Conservation (phyloP, 495 filamentous ascomycete genomes). For the Xylaria intraflava region DNA sequence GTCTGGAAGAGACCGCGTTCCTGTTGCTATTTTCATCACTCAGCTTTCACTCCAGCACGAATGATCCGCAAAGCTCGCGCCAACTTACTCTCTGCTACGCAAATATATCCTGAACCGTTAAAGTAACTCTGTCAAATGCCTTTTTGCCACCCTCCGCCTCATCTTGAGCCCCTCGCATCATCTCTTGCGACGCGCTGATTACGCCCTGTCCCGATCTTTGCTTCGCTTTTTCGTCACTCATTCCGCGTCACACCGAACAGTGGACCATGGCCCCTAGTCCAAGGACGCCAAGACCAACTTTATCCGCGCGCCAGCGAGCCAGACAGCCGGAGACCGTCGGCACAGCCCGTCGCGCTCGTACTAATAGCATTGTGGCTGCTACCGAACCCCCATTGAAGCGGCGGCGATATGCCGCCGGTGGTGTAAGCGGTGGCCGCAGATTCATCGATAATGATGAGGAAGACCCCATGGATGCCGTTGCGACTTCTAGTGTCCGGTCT, state of each 20-base stretch:
- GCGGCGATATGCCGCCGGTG: conserved; percentile 64
- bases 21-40: neutral
- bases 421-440: conserved; percentile 71
- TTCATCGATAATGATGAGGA: conserved; percentile 60
- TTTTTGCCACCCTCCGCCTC: conserved; percentile 21
- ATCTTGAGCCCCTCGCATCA: conserved; percentile 26
- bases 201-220: conserved; percentile 2
- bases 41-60: conserved; percentile 2
- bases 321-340: conserved; percentile 36
- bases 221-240: conserved; percentile 22
- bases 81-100: neutral
- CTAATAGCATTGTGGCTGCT: conserved; percentile 32
- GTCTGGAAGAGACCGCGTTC: conserved; percentile 10
- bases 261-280: conserved; percentile 37
- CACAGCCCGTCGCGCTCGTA: conserved; percentile 36
- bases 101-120: neutral
- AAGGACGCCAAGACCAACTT: conserved; percentile 35
- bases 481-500: conserved; percentile 30
- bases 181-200: conserved; percentile 32
- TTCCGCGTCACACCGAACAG: conserved; percentile 10
- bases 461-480: conserved; percentile 38
- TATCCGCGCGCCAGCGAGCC: conserved; percentile 36
- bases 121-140: conserved; percentile 27
- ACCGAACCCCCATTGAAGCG: conserved; percentile 50
- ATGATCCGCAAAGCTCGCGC: conserved; percentile 7